Percentiles rank a stretch among this genome's conserved stretches.
Conservation (phyloP, 2,329 filamentous ascomycete genomes). For the Sphaceloma murrayae region DNA sequence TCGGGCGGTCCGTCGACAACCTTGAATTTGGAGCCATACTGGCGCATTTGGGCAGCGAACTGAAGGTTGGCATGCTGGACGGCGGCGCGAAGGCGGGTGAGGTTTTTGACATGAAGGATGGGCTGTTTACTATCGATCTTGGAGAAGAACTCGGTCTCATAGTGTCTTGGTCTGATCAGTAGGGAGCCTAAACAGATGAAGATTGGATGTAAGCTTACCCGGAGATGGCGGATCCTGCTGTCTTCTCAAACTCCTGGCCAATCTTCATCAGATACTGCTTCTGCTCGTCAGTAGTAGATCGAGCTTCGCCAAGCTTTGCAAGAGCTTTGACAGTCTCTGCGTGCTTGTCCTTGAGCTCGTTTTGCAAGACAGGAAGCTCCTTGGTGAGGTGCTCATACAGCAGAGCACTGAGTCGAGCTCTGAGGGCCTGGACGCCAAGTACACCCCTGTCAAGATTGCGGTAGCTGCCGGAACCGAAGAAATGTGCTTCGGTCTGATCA, state of each 20-base stretch:
- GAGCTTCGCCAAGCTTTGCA: slow-evolving; percentile 40
- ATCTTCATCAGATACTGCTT: slow-evolving; percentile 39
- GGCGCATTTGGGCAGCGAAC: slow-evolving; percentile 40
- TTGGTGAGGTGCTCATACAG: slow-evolving; percentile 33
- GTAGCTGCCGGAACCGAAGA: slow-evolving; percentile 30
- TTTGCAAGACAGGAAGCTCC: slow-evolving; percentile 30
- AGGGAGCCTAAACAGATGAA: background rate
- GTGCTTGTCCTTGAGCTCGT: slow-evolving; percentile 29
- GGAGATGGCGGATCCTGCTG: background rate
- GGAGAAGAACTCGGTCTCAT: slow-evolving; percentile 3
- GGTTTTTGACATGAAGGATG: slow-evolving; percentile 17
- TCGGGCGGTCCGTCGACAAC: slow-evolving; percentile 25
- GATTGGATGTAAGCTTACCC: background rate
- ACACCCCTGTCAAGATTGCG: slow-evolving; percentile 23
- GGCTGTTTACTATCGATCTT: background rate
- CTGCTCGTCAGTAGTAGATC: slow-evolving; percentile 41
- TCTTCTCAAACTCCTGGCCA: slow-evolving; percentile 27
- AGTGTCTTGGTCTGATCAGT: background rate
- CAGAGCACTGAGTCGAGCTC: slow-evolving; percentile 42
- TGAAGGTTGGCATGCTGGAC: slow-evolving; percentile 42
- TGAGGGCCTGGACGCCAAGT: slow-evolving; percentile 43
- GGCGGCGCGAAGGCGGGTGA: slow-evolving; percentile 44
- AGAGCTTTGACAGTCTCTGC: slow-evolving; percentile 29
- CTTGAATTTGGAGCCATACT: slow-evolving; percentile 34
- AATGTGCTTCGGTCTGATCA: slow-evolving; percentile 30